Base-by-base conservation (phyloP, 23 red algal species). In the Gracilariopsis chorda region DNA sequence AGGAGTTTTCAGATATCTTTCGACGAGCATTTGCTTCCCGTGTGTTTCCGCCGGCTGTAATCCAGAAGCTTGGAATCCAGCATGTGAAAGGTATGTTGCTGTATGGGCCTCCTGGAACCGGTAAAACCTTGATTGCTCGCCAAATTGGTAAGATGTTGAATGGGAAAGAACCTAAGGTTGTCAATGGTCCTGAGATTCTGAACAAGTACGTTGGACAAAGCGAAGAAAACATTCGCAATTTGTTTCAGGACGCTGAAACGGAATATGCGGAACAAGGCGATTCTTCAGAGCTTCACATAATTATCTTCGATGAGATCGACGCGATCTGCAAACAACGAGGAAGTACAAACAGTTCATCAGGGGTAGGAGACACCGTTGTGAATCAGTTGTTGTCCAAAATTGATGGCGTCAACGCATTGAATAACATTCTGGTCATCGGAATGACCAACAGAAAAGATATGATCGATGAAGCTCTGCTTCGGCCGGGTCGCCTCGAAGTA, bases 121-220 rank as follows among this genome's bases (percentile, higher is more conserved):
- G 96, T 24, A 98, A 98, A 78, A 98, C 96, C 21, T 75, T 98
- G 57, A 98, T 98, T 86, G 96, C 96, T 32, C 73, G 96, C 2
- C 96, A 98, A 45, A 98, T 98, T 51, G 96, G 96, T 28, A 98
- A 98, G 42, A 98, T 98, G 96, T 59, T 98, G 52, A 98, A 98
- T 75, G 96, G 92, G 35, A 92, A 93, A 78, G 96, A 98, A 35
- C 96, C 96, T 11, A 95, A 98, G 57, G 96, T 98, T 27, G 96
- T 98, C 14, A 98, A 98, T 61, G 96, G 96, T 12, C 96, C 96
- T 16, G 96, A 98, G 58, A 95, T 98, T 57, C 68, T 98, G 12
- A 95, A 98, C 78, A 98, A 98, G 47, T 98, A 82, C 78, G 96
- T 98, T 28, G 96, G 96, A 39, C 92, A 95, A 43, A 94, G 90